Percentiles rank a stretch among this genome's conserved stretches.
Conservation (phyloP, 257 asterid species). For the Gynochthodes officinalis region DNA sequence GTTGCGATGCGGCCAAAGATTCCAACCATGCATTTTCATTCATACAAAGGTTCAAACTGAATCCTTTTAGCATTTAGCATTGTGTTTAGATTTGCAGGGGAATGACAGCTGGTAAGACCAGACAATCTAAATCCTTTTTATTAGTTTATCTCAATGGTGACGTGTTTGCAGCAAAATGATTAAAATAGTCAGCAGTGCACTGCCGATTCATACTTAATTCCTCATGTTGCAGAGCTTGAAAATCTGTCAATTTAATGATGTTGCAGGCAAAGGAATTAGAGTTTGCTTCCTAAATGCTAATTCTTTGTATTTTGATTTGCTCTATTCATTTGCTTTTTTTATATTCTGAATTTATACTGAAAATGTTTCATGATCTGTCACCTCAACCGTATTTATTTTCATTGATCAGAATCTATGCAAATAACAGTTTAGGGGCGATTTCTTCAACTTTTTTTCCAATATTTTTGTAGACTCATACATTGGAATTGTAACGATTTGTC, state of each 20-base stretch:
- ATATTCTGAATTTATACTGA: too few relatives aligned
- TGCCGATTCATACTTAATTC: neutral
- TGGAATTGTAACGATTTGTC: slow-evolving; percentile 32
- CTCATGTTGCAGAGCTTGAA: neutral
- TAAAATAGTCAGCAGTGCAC: neutral
- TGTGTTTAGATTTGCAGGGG: neutral
- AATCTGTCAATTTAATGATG: neutral
- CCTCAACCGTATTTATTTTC: too few relatives aligned
- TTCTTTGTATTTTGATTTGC: too few relatives aligned
- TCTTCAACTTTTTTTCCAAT: slow-evolving; percentile 13
- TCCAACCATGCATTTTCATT: slow-evolving; percentile 29
- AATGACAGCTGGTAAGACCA: neutral
- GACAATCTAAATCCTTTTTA: neutral
- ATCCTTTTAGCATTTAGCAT: neutral
- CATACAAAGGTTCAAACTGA: slow-evolving; percentile 5
- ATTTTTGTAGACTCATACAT: slow-evolving; percentile 3
- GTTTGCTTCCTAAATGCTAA: too few relatives aligned
- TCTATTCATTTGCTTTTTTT: too few relatives aligned
- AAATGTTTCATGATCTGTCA: too few relatives aligned
- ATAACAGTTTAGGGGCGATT: slow-evolving; percentile 15
- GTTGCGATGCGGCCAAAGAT: slow-evolving; percentile 42
- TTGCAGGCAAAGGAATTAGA: neutral
- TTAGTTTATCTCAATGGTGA: neutral
- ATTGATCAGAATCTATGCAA: neutral
- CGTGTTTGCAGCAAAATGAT: neutral